Conservation (phyloP, 2,329 filamentous ascomycete species). For the Penicillium sp. region DNA sequence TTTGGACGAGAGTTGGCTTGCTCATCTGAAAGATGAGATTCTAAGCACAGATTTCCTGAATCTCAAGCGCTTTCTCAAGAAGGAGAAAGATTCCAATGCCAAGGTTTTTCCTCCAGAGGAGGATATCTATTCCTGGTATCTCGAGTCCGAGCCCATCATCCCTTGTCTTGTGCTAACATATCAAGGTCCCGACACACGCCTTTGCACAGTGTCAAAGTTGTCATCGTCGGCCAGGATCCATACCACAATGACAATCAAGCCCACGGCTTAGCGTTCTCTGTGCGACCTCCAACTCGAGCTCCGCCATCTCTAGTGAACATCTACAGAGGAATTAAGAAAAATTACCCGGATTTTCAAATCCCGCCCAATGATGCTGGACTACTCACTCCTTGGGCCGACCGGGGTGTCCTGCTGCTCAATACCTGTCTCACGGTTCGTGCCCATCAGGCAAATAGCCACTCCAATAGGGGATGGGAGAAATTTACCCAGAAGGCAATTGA, state of each 20-base stretch:
- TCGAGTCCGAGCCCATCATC: background rate
- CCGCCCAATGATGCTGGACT: conserved; percentile 78
- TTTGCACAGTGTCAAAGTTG: conserved; percentile 81
- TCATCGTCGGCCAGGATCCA: conserved; percentile 93
- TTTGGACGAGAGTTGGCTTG: conserved; percentile 86
- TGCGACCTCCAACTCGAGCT: conserved; percentile 80
- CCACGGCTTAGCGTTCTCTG: conserved; percentile 93
- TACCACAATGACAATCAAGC: conserved; percentile 97
- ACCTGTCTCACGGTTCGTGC: conserved; percentile 91
- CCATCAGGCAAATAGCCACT: conserved; percentile 81
- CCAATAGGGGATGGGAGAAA: conserved; percentile 84
- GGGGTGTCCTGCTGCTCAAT: conserved; percentile 89
- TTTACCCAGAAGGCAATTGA: conserved; percentile 93
- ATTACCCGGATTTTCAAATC: conserved; percentile 75
- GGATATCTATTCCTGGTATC: conserved; percentile 92
- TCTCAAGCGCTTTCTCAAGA: conserved; percentile 81
- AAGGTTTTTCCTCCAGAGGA: conserved; percentile 83
- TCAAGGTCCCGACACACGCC: conserved; percentile 91
- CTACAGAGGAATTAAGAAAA: conserved; percentile 80
- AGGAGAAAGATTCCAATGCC: conserved; percentile 69
- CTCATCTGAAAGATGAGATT: conserved; percentile 83
- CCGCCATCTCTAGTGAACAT: conserved; percentile 93
- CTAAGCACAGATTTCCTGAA: conserved; percentile 75
- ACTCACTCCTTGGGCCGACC: conserved; percentile 89
- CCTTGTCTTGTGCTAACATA: background rate